Conservation (phyloP, 2,329 filamentous ascomycete species). For the Grosmannia huntii region DNA sequence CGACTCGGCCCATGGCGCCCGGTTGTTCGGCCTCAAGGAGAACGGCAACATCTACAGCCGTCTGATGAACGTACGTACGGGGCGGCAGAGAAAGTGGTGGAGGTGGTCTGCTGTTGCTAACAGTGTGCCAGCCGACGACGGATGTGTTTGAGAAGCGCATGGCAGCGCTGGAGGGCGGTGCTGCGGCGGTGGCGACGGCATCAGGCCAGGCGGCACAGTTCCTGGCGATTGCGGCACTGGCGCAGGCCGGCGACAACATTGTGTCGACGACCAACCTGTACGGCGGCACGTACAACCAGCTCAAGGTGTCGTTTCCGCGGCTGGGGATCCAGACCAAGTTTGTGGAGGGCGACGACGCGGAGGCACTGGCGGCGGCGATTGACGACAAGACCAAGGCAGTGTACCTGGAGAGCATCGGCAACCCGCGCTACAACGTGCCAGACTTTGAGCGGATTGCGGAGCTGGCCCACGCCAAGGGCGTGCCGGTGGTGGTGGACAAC, state of each 20-base stretch:
- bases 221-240: slow-evolving; percentile 76
- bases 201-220: slow-evolving; percentile 90
- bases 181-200: slow-evolving; percentile 69
- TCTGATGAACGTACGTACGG: slow-evolving; percentile 74
- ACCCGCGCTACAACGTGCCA: slow-evolving; percentile 85
- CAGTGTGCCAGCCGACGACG: slow-evolving; percentile 56
- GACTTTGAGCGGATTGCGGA: slow-evolving; percentile 80
- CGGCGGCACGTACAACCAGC: slow-evolving; percentile 93
- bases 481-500: slow-evolving; percentile 71
- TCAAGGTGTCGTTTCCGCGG: slow-evolving; percentile 83
- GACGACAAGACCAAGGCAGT: slow-evolving; percentile 90
- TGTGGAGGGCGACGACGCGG: slow-evolving; percentile 64
- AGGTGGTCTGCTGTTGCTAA: neutral
- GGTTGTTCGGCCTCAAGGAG: slow-evolving; percentile 93
- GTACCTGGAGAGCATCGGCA: slow-evolving; percentile 86
- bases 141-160: slow-evolving; percentile 96
- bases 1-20: slow-evolving; percentile 88
- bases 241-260: slow-evolving; percentile 83
- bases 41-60: slow-evolving; percentile 96
- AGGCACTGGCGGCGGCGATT: slow-evolving; percentile 69
- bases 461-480: slow-evolving; percentile 56
- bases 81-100: neutral
- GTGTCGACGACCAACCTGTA: slow-evolving; percentile 83
- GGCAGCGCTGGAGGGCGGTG: slow-evolving; percentile 87
- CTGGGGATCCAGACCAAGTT: slow-evolving; percentile 84